These are phyloP conservation scores for Nannochloropsis gaditana DNA, from an alignment of 108 stramenopile species.

Conservation along the genomic window DNA sequence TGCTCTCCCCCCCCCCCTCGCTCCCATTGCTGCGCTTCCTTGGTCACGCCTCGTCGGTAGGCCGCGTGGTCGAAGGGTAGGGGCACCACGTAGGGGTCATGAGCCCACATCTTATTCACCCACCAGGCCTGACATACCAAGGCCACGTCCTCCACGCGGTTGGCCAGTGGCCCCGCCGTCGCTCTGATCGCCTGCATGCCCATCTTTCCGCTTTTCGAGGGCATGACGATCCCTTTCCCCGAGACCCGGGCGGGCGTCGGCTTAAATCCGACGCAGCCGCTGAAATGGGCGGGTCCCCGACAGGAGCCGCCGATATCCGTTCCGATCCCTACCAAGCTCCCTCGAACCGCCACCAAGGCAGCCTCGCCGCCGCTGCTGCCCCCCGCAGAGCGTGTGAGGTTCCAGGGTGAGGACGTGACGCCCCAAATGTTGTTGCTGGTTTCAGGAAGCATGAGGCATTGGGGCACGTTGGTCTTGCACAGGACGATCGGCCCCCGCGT, in stretches of 20 bases:
- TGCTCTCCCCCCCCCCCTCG: background rate
- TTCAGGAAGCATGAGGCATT: conserved; percentile 54
- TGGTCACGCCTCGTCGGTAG: background rate
- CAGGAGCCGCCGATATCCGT: conserved; percentile 57
- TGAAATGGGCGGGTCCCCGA: conserved; percentile 51
- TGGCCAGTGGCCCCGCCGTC: conserved; percentile 46
- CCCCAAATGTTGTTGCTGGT: conserved; percentile 53
- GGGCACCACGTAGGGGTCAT: conserved; percentile 21
- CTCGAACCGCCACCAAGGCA: conserved; percentile 42
- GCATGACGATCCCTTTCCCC: background rate
- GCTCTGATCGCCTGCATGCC: background rate
- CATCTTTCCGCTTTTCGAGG: background rate
- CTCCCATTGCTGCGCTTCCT: conserved; percentile 21
- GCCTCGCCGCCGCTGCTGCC: conserved; percentile 57
- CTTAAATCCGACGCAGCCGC: conserved; percentile 54
- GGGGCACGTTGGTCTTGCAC: conserved; percentile 53
- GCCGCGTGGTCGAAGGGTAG: conserved; percentile 29
- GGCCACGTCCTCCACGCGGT: conserved; percentile 43
- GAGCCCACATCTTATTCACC: conserved; percentile 29
- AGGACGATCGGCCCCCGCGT: conserved; percentile 55
- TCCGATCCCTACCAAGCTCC: conserved; percentile 48
- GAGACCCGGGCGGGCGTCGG: conserved; percentile 44
- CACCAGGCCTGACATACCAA: conserved; percentile 48
- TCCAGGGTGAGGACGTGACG: conserved; percentile 49
- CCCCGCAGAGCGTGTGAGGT: conserved; percentile 47